Evolutionary conservation across 2,329 filamentous ascomycete species (phyloP).

Genomic region (Pseudogymnoascus sp.): DNA sequence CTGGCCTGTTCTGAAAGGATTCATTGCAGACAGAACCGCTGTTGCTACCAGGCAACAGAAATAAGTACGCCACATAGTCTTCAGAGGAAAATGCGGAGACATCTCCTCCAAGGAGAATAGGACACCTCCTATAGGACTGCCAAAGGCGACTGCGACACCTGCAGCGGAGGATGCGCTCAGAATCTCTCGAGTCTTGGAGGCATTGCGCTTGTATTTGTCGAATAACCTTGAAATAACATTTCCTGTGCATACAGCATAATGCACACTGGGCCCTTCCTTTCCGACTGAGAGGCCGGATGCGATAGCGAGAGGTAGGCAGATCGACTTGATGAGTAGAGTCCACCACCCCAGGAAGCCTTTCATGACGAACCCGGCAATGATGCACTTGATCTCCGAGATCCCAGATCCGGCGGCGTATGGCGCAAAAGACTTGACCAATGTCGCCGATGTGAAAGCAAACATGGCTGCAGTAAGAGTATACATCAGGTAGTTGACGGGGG

Average conservation of each 20-base stretch:
- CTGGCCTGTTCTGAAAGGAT: constrained; percentile 92
- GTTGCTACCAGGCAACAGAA: constrained; percentile 96
- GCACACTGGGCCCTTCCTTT: constrained; percentile 97
- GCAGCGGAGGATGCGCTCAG: constrained; percentile 90
- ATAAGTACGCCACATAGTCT: constrained; percentile 96
- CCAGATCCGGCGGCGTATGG: constrained; percentile 95
- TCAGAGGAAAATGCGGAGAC: constrained; percentile 91
- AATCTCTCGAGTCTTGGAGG: constrained; percentile 90
- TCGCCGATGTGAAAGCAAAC: constrained; percentile 76
- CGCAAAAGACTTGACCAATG: constrained; percentile 81
- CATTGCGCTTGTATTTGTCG: constrained; percentile 83
- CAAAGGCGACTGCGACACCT: constrained; percentile 92
- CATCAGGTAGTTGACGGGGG: constrained; percentile 72
- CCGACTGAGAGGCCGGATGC: constrained; percentile 90
- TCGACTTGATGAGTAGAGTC: constrained; percentile 89
- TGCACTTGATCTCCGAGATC: constrained; percentile 98
- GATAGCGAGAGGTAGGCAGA: constrained; percentile 84
- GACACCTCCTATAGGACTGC: constrained; percentile 93
- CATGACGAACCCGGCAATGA: constrained; percentile 98
- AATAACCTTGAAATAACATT: constrained; percentile 94
- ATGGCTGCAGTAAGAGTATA: constrained; percentile 80
- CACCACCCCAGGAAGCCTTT: constrained; percentile 91
- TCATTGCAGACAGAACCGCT: constrained; percentile 87
- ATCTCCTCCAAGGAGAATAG: constrained; percentile 97
- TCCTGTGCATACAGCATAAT: constrained; percentile 95